Percentiles rank a stretch among this genome's conserved stretches.
These are phyloP conservation scores for Solanum aculeatissimum DNA, from an alignment of 305 asterid genomes.

Conservation along the genomic window DNA sequence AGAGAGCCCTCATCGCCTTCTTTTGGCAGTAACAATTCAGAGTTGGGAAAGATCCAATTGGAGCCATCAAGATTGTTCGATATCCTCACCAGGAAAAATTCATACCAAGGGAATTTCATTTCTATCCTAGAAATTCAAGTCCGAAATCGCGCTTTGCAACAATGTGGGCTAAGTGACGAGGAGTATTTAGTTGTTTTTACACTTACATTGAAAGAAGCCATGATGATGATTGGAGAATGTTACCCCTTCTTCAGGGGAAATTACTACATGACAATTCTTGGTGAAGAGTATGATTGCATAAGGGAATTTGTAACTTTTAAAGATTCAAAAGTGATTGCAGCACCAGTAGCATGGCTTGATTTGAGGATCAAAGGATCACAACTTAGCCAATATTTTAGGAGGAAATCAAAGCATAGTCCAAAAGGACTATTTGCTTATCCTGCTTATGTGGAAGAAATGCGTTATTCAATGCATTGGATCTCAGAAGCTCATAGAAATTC, in stretches of 20 bases:
- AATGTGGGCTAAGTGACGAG: conserved; percentile 53
- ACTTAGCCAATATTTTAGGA: conserved; percentile 61
- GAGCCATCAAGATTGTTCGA: conserved; percentile 64
- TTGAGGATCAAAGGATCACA: conserved; percentile 90
- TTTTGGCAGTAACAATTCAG: conserved; percentile 14
- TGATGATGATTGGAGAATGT: conserved; percentile 61
- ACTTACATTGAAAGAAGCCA: conserved; percentile 32
- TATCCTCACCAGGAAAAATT: conserved; percentile 35
- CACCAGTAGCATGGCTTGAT: conserved; percentile 75
- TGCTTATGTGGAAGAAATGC: conserved; percentile 24
- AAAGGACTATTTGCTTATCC: conserved; percentile 75
- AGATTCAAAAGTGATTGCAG: conserved; percentile 55
- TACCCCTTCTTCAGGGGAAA: conserved; percentile 73
- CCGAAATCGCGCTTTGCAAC: conserved; percentile 49
- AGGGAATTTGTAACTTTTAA: conserved; percentile 32
- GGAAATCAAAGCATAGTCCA: conserved; percentile 53
- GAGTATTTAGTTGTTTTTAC: conserved; percentile 54
- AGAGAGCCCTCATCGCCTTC: conserved; percentile 19
- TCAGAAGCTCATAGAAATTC: conserved; percentile 72
- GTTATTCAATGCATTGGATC: conserved; percentile 79
- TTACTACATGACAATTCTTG: conserved; percentile 57
- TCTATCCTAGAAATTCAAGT: conserved; percentile 84
- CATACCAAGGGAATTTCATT: conserved; percentile 45
- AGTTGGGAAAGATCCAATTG: conserved; percentile 28
- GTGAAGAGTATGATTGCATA: conserved; percentile 34